These are phyloP conservation scores for Ascodesmis nigricans DNA, from an alignment of 495 filamentous ascomycete species.

Conservation along the genomic window DNA sequence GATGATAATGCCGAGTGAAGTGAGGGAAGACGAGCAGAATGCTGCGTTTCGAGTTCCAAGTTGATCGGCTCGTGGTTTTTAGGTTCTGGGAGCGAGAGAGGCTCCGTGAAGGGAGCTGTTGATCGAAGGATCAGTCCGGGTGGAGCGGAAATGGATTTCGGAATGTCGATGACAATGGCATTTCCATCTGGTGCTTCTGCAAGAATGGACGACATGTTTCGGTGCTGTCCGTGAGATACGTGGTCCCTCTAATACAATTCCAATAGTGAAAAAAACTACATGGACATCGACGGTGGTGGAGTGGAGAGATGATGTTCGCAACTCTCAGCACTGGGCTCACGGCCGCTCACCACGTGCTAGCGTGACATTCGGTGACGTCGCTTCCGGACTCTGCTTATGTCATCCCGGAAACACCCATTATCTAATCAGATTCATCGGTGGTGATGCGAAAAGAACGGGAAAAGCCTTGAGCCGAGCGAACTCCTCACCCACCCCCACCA, in stretches of 20 bases:
- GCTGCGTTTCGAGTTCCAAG: constrained; percentile 18
- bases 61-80: constrained; percentile 14
- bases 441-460: constrained; percentile 4
- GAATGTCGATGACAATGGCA: constrained; percentile 39
- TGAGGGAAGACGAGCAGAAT: constrained; percentile 21
- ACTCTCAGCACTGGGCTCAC: no score
- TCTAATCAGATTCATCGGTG: no score
- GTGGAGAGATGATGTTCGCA: no score
- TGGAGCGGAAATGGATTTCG: constrained; percentile 31
- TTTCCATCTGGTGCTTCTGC: constrained; percentile 11
- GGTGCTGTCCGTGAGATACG: no score
- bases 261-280: no score
- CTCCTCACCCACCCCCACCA: constrained; percentile 3
- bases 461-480: constrained; percentile 5
- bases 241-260: no score
- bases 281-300: no score
- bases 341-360: no score
- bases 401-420: no score
- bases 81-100: constrained; percentile 6
- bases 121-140: constrained; percentile 5
- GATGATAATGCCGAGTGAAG: constrained; percentile 4
- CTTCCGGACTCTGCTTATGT: no score
- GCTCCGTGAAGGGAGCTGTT: not conserved
- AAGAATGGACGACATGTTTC: not conserved
- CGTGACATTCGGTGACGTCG: no score